phyloP scores from a whole-genome alignment of 2,329 filamentous ascomycete species.

The Fusarium hainanense region DNA sequence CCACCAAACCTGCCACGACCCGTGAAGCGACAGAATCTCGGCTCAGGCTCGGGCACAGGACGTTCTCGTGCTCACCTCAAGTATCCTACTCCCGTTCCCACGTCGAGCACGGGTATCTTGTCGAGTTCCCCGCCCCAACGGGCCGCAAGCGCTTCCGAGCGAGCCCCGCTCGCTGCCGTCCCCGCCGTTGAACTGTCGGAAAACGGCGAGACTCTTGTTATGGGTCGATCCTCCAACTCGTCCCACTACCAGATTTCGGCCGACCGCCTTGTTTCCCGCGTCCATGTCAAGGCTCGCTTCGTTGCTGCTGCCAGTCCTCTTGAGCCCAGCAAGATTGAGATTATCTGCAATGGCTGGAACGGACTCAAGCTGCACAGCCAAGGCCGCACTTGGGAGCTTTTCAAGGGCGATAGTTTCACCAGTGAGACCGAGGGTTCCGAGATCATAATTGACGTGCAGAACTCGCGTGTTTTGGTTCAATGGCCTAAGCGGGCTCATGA shows the following conservation, averaged over 20 bases:
- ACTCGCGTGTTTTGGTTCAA: constrained; percentile 86
- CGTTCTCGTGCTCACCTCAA: constrained; percentile 64
- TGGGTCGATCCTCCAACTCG: constrained; percentile 94
- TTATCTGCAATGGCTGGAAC: constrained; percentile 96
- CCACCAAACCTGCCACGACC: constrained; percentile 77
- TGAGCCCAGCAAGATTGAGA: constrained; percentile 82
- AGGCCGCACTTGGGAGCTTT: constrained; percentile 84
- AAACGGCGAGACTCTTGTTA: constrained; percentile 82
- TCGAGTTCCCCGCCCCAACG: constrained; percentile 81
- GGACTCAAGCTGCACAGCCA: constrained; percentile 93
- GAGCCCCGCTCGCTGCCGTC: constrained; percentile 83
- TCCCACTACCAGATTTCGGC: constrained; percentile 95
- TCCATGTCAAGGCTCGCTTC: constrained; percentile 91
- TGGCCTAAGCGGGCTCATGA: constrained; percentile 77
- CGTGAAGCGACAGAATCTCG: constrained; percentile 71
- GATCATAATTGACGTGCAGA: constrained; percentile 95
- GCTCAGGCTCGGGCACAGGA: constrained; percentile 17
- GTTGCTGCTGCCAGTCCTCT: constrained; percentile 74
- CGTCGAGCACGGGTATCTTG: constrained; percentile 91
- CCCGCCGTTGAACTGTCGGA: constrained; percentile 84
- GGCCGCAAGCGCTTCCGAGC: constrained; percentile 74
- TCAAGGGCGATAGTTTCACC: constrained; percentile 88
- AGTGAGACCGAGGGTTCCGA: constrained; percentile 89
- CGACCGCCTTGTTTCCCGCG: constrained; percentile 90
- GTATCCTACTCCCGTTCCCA: constrained; percentile 94